Conservation (phyloP, 371 early-diverging fungal genomes). For the Rhizopus delemar region DNA sequence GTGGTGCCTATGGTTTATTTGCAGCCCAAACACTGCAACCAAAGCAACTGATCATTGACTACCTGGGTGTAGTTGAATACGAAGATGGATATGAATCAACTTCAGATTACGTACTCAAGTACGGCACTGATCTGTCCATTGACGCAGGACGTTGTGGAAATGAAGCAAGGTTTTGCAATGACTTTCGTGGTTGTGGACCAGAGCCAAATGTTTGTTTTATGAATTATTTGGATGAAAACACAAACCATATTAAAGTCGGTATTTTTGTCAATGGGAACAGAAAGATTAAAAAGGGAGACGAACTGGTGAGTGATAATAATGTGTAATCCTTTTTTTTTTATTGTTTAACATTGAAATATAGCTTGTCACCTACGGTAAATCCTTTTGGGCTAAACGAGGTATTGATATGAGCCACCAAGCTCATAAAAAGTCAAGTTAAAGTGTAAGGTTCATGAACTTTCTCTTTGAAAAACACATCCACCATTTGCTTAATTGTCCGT, state of each 20-base stretch:
- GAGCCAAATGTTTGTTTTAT: constrained; percentile 56
- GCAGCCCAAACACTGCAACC: constrained; percentile 52
- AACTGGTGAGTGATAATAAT: constrained; percentile 35
- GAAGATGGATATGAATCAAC: constrained; percentile 38
- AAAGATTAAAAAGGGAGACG: constrained; percentile 55
- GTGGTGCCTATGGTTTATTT: constrained; percentile 51
- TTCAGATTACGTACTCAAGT: constrained; percentile 51
- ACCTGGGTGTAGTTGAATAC: constrained; percentile 51
- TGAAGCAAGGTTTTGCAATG: constrained; percentile 57
- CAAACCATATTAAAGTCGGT: constrained; percentile 48
- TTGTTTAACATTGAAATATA: constrained; percentile 5
- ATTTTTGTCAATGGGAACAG: constrained; percentile 49
- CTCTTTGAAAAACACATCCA: constrained; percentile 97
- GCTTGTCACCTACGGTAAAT: constrained; percentile 55
- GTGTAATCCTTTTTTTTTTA: not conserved
- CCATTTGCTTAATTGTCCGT: constrained; percentile 91
- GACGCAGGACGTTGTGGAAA: constrained; percentile 54
- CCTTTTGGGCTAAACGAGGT: constrained; percentile 56
- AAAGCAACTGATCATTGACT: constrained; percentile 50
- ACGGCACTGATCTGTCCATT: constrained; percentile 47
- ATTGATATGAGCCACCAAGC: constrained; percentile 48
- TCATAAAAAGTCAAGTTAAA: constrained; percentile 45
- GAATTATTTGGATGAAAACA: constrained; percentile 51
- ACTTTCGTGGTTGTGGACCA: constrained; percentile 52
- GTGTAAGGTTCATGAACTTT: constrained; percentile 92